A percentile compares a stretch with the other conserved stretches of the same genome.
These are phyloP conservation scores for Hygrophorus pudorinus DNA, from an alignment of 768 basidiomycete species.

Conservation along the genomic window DNA sequence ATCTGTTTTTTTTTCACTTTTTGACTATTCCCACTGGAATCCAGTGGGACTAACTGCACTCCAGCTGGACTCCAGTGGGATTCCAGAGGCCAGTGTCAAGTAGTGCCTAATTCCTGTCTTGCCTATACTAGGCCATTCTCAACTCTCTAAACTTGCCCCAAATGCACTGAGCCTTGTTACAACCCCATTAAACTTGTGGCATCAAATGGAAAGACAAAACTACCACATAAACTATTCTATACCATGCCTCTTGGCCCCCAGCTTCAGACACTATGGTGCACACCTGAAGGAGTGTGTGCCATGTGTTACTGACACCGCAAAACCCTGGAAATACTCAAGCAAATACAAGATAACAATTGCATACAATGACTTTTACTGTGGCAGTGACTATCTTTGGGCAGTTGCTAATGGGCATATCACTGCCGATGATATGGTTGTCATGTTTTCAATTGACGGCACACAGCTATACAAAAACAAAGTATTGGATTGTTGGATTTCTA, in stretches of 20 bases:
- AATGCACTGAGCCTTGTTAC: slow-evolving; percentile 17
- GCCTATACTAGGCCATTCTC: slow-evolving; percentile 27
- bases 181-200: no score
- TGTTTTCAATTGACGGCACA: slow-evolving; percentile 27
- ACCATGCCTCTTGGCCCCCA: slow-evolving; percentile 30
- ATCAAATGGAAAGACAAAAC: slow-evolving; percentile 7
- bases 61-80: no score
- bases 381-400: slow-evolving; percentile 17
- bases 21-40: no score
- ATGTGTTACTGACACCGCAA: no score
- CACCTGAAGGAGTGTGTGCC: no score
- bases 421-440: slow-evolving; percentile 18
- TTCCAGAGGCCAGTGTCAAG: no score
- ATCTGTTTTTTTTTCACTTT: no score
- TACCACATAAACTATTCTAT: slow-evolving; percentile 17
- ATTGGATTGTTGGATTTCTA: slow-evolving; percentile 31
- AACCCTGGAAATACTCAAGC: not conserved
- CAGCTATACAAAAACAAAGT: slow-evolving; percentile 31
- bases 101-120: slow-evolving; percentile 29
- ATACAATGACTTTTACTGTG: slow-evolving; percentile 19
- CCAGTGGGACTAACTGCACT: no score
- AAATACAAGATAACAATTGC: not conserved
- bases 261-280: slow-evolving; percentile 22
- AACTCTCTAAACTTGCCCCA: slow-evolving; percentile 15
- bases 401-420: slow-evolving; percentile 13